Percentiles rank a stretch among this genome's conserved stretches.
Conservation (phyloP, 768 basidiomycete species). For the Lactarius vividus region DNA sequence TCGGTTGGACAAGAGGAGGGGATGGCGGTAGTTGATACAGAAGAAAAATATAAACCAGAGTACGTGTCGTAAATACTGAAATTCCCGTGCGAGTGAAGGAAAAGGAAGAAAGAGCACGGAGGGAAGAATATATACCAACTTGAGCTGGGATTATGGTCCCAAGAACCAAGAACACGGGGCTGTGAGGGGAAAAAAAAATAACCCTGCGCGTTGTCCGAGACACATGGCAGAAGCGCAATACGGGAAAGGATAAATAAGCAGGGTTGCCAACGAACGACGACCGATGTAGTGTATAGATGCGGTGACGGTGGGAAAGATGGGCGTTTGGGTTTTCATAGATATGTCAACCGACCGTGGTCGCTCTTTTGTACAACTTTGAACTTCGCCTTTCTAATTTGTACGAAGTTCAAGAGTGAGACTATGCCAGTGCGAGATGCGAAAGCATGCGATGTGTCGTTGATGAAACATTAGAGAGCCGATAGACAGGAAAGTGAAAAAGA, state of each 20-base stretch:
- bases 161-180: conserved; percentile 44
- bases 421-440: conserved; percentile 37
- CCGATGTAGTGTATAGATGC: conserved; percentile 32
- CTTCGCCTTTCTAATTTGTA: conserved; percentile 31
- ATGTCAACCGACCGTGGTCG: conserved; percentile 34
- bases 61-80: conserved; percentile 22
- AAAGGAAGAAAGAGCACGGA: not conserved
- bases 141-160: conserved; percentile 33
- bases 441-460: conserved; percentile 27
- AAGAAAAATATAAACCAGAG: conserved; percentile 22
- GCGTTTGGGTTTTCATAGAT: conserved; percentile 31
- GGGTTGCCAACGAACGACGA: conserved; percentile 9
- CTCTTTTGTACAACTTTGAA: conserved; percentile 41
- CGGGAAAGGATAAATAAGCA: conserved; percentile 28
- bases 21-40: conserved; percentile 29
- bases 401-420: conserved; percentile 32
- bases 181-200: conserved; percentile 32
- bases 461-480: conserved; percentile 27
- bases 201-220: conserved; percentile 31
- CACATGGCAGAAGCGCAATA: conserved; percentile 30
- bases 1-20: conserved; percentile 9
- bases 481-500: conserved; percentile 4
- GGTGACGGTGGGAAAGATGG: conserved; percentile 29
- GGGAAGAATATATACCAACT: conserved; percentile 15
- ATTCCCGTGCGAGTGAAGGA: not conserved